Percentiles rank a stretch among this genome's conserved stretches.
Evolutionary conservation across 2,329 filamentous ascomycete species (phyloP).

Genomic region (Teratosphaeria nubilosa): DNA sequence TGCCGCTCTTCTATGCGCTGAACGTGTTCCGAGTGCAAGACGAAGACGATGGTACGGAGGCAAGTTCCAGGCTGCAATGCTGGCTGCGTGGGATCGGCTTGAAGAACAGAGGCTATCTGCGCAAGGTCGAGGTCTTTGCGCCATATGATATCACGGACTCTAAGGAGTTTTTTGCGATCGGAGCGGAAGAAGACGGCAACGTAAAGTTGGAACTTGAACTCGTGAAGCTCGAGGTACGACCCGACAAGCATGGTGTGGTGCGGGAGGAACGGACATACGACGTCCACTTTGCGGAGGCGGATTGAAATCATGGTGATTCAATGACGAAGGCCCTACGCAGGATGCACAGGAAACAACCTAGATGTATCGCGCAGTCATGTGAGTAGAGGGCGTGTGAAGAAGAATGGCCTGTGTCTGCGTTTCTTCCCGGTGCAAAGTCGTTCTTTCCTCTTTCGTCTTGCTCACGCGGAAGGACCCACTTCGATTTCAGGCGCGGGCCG

Average conservation of each 20-base stretch:
- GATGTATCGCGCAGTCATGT: not conserved
- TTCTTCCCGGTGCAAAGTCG: not conserved
- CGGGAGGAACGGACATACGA: not conserved
- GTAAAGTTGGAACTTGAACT: not conserved
- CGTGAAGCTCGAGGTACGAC: not conserved
- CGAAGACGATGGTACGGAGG: not conserved
- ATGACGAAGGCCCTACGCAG: not conserved
- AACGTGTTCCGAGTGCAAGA: not conserved
- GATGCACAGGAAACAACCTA: not conserved
- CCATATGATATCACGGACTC: not conserved
- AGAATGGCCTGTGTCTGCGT: not conserved
- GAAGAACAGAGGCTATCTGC: not conserved
- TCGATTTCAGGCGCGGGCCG: not conserved
- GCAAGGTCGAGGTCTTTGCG: not conserved
- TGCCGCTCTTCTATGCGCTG: constrained; percentile 1
- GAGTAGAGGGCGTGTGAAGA: not conserved
- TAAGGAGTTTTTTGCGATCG: not conserved
- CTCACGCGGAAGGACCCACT: not conserved
- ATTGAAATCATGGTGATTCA: not conserved
- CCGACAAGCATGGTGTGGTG: not conserved
- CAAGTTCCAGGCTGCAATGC: not conserved
- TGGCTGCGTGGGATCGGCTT: not conserved
- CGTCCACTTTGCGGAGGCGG: not conserved
- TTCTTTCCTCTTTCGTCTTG: not conserved
- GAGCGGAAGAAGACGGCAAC: not conserved